phyloP scores from a whole-genome alignment of 2,329 filamentous ascomycete genomes.

The Microdochium bolleyi region DNA sequence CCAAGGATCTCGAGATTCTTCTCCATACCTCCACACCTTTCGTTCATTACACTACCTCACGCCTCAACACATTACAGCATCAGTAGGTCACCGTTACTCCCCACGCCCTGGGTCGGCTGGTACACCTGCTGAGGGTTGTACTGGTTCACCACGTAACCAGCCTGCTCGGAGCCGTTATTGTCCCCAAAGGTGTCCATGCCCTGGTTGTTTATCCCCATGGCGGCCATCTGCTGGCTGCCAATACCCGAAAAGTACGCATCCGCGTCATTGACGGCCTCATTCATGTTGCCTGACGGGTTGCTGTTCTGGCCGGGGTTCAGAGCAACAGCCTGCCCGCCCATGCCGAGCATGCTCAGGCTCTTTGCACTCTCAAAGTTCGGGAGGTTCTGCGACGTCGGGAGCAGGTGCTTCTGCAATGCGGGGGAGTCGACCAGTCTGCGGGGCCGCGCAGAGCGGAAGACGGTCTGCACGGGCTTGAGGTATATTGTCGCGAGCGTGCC shows the following conservation, averaged over 20 bases:
- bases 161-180: slow-evolving; percentile 40
- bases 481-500: slow-evolving; percentile 96
- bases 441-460: slow-evolving; percentile 83
- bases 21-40: too few species aligned
- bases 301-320: slow-evolving; percentile 32
- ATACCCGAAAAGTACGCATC: slow-evolving; percentile 83
- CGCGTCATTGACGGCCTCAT: slow-evolving; percentile 71
- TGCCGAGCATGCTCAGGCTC: slow-evolving; percentile 50
- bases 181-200: slow-evolving; percentile 60
- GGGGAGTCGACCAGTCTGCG: slow-evolving; percentile 74
- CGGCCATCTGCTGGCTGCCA: slow-evolving; percentile 65
- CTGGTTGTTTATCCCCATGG: slow-evolving; percentile 58
- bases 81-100: slow-evolving; percentile 64
- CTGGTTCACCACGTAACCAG: slow-evolving; percentile 70
- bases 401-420: slow-evolving; percentile 67
- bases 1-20: too few species aligned
- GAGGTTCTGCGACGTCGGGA: slow-evolving; percentile 48
- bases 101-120: slow-evolving; percentile 56
- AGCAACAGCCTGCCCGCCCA: slow-evolving; percentile 42
- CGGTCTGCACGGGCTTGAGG: slow-evolving; percentile 93
- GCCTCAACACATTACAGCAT: too few species aligned
- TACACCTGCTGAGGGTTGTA: slow-evolving; percentile 71
- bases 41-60: too few species aligned
- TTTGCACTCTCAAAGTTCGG: slow-evolving; percentile 46
- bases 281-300: slow-evolving; percentile 36